Evolutionary conservation across 2,329 filamentous ascomycete species (phyloP).

Genomic region (Teratosphaeria zuluensis): DNA sequence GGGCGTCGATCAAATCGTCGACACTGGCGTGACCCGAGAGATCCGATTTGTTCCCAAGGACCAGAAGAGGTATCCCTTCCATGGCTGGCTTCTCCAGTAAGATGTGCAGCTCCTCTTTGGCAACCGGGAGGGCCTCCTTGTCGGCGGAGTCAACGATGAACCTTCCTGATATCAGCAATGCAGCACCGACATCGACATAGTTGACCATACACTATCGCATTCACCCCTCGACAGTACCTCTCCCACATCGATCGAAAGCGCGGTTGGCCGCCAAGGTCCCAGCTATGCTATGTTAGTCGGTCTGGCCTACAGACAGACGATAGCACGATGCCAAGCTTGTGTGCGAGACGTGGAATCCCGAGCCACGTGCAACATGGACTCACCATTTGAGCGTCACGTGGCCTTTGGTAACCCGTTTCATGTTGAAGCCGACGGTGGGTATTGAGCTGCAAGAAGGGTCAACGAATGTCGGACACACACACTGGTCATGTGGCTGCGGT

Average conservation of each 20-base stretch:
- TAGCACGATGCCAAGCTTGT: background rate
- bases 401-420: slow-evolving; percentile 94
- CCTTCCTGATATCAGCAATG: slow-evolving; percentile 28
- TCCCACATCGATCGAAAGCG: slow-evolving; percentile 99
- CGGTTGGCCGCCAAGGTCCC: slow-evolving; percentile 95
- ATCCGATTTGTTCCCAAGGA: slow-evolving; percentile 96
- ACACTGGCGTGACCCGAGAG: slow-evolving; percentile 83
- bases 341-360: slow-evolving; percentile 5
- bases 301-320: background rate
- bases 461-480: slow-evolving; percentile 6
- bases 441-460: slow-evolving; percentile 63
- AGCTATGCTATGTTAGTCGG: slow-evolving; percentile 40
- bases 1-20: slow-evolving; percentile 86
- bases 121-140: slow-evolving; percentile 65
- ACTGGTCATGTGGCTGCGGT: slow-evolving; percentile 10
- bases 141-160: slow-evolving; percentile 98
- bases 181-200: background rate
- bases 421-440: slow-evolving; percentile 97
- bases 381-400: slow-evolving; percentile 96
- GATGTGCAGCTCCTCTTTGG: slow-evolving; percentile 84
- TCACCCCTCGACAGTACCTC: slow-evolving; percentile 92
- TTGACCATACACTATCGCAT: slow-evolving; percentile 70
- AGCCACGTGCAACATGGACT: slow-evolving; percentile 16
- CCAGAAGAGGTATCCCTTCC: slow-evolving; percentile 81
- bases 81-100: slow-evolving; percentile 77